These are phyloP conservation scores for Penicillium sp. DNA, from an alignment of 2,329 filamentous ascomycete species.

Conservation along the genomic window DNA sequence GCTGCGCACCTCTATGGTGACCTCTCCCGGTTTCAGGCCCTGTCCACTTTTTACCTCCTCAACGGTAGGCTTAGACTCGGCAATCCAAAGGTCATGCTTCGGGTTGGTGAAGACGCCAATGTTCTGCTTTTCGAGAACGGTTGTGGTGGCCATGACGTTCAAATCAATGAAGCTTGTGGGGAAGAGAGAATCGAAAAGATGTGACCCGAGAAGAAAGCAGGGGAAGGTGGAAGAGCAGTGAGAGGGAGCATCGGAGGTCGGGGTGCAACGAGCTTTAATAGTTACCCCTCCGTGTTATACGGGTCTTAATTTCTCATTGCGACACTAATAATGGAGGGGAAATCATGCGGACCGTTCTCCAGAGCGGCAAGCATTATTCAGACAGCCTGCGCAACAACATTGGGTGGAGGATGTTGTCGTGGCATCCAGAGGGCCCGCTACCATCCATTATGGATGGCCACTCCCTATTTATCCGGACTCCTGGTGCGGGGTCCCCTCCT, in stretches of 20 bases:
- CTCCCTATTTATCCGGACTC: conserved; percentile 20
- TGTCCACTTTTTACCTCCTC: conserved; percentile 73
- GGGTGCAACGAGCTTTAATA: conserved; percentile 26
- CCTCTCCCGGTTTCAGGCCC: conserved; percentile 77
- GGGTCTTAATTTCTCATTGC: conserved; percentile 6
- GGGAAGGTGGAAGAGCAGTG: background rate
- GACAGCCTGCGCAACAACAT: conserved; percentile 18
- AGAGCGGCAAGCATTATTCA: conserved; percentile 17
- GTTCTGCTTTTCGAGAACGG: conserved; percentile 72
- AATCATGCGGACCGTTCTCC: conserved; percentile 8
- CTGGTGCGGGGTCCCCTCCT: conserved; percentile 13
- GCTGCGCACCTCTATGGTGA: conserved; percentile 86
- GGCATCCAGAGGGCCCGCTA: conserved; percentile 16
- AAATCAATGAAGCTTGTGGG: conserved; percentile 5
- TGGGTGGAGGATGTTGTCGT: conserved; percentile 16
- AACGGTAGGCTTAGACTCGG: conserved; percentile 73
- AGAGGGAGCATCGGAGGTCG: background rate
- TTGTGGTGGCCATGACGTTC: conserved; percentile 36
- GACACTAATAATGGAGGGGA: conserved; percentile 3
- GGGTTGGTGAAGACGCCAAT: conserved; percentile 97
- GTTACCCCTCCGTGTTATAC: conserved; percentile 24
- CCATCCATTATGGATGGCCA: background rate
- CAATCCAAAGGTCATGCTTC: conserved; percentile 87
- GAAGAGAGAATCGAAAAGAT: background rate
- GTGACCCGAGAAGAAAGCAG: background rate